Base-by-base conservation (phyloP, 257 asterid genomes). In the Nicotiana tomentosiformis region DNA sequence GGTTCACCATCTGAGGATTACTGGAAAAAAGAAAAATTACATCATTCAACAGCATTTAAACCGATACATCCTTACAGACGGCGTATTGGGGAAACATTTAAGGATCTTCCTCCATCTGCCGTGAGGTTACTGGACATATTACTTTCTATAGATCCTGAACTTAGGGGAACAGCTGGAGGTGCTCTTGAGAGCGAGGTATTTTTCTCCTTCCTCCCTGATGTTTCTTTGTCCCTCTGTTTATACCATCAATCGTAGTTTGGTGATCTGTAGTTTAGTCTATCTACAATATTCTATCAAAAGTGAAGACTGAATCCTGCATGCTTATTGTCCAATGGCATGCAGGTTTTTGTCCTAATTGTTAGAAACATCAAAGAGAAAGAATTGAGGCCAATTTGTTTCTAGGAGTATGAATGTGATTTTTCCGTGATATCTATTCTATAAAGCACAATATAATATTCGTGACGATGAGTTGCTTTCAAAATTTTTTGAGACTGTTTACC, bases 1-100 rank as follows among this genome's bases (percentile, higher is more conserved):
- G 98, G 99, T 80, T 95, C 98, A 60, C 99, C 99, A 66, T 89
- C 97, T 0, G 98, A 95, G 83, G 97, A 93, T 77, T 95, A 91
- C 77, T 95, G 97, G 98, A 88, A 87, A 77, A 92, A 90, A 77
- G 86, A 91, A 67, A 92, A 92, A 81, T 77, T 93, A 82, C 95
- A 97, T 62, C 90, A 93, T 87, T 90, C 98, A 3, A 87, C 90
- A 0, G 97, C 86, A 14, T 95, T 92, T 88, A 95, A 86, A 80
- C 97, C 97, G 8, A 78, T 85, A 78, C 96, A 85, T 86, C 93
- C 97, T 66, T 95, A 93, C 83, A 92, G 89, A 82, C 83, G 91
- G 79, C 89, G 93, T 62, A 87, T 95, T 84, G 91, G 90, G 26
- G 97, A 95, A 83, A 85, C 92, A 33, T 92, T 90, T 64, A 92